These are phyloP conservation scores for Didymella glomerata DNA, from an alignment of 2,329 filamentous ascomycete species.

Conservation along the genomic window DNA sequence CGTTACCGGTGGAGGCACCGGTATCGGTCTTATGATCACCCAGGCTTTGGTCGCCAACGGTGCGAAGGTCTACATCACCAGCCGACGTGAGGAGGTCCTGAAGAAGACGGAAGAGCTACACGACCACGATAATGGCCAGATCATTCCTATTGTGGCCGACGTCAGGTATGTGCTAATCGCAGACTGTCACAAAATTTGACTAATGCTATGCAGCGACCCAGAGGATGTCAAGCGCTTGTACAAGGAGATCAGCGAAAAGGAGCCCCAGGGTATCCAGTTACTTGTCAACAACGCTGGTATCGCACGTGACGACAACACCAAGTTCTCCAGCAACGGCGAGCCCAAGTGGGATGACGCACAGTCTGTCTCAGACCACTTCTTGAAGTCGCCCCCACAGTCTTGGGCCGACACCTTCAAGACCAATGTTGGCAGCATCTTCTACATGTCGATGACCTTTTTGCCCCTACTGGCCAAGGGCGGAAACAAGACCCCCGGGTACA, in stretches of 20 bases:
- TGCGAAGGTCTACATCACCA: constrained; percentile 58
- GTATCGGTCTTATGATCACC: constrained; percentile 70
- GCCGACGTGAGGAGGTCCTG: constrained; percentile 44
- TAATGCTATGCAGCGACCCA: constrained; percentile 53
- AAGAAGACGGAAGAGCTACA: constrained; percentile 58
- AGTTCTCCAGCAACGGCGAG: constrained; percentile 58
- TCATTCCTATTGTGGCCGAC: constrained; percentile 51
- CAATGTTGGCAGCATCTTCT: constrained; percentile 62
- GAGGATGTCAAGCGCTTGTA: constrained; percentile 56
- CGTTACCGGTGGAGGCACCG: constrained; percentile 57
- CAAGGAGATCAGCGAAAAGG: constrained; percentile 54
- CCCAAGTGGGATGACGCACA: constrained; percentile 59
- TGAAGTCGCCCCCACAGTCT: constrained; percentile 56
- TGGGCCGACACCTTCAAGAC: constrained; percentile 63
- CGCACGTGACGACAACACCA: constrained; percentile 61
- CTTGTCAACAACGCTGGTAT: constrained; percentile 65
- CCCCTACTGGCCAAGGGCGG: constrained; percentile 62
- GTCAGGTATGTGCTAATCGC: constrained; percentile 33
- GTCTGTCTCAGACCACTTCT: constrained; percentile 61
- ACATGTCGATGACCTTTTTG: constrained; percentile 64
- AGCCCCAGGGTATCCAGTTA: constrained; percentile 63
- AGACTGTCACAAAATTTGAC: not conserved
- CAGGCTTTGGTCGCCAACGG: constrained; percentile 70
- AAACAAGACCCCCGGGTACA: constrained; percentile 57
- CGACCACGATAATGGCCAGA: constrained; percentile 56